Conservation (phyloP, 352 stramenopile species). For the Discostella stelligera region DNA sequence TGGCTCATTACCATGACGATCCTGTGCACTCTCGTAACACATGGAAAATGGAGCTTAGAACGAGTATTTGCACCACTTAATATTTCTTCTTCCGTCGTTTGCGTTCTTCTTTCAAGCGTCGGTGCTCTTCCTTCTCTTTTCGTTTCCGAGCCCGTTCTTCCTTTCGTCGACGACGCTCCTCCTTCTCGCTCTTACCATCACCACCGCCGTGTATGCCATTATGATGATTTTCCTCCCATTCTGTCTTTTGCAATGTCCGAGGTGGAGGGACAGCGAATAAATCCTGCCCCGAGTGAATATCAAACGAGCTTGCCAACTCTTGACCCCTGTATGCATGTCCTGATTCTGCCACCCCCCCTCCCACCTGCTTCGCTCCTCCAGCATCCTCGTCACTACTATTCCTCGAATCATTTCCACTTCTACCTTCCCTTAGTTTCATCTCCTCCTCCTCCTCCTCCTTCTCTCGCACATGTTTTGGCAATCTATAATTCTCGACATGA, state of each 20-base stretch:
- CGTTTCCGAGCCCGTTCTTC: constrained; percentile 48
- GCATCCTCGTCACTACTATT: neutral
- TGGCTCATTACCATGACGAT: too few species aligned
- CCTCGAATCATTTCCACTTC: neutral
- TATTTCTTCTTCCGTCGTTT: constrained; percentile 21
- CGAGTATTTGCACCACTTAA: neutral
- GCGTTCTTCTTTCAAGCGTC: constrained; percentile 37
- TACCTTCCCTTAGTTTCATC: constrained; percentile 8
- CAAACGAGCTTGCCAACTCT: constrained; percentile 71
- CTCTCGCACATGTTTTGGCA: constrained; percentile 84
- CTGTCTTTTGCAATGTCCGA: neutral
- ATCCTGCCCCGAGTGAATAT: constrained; percentile 77
- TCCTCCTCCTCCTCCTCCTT: constrained; percentile 52
- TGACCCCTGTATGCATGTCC: constrained; percentile 78
- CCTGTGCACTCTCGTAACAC: neutral
- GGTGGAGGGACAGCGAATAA: constrained; percentile 64
- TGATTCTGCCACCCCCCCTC: constrained; percentile 11
- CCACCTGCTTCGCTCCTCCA: constrained; percentile 7
- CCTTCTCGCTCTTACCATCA: constrained; percentile 41
- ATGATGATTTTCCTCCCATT: constrained; percentile 8
- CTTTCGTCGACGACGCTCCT: constrained; percentile 47
- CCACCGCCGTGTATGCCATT: constrained; percentile 13
- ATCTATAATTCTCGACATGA: constrained; percentile 96
- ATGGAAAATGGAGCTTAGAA: neutral
- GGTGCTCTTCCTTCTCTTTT: constrained; percentile 56